Percentiles rank a stretch among this genome's conserved stretches.
phyloP scores from a whole-genome alignment of 108 stramenopile species.

The Pseudonitzschia pungens region DNA sequence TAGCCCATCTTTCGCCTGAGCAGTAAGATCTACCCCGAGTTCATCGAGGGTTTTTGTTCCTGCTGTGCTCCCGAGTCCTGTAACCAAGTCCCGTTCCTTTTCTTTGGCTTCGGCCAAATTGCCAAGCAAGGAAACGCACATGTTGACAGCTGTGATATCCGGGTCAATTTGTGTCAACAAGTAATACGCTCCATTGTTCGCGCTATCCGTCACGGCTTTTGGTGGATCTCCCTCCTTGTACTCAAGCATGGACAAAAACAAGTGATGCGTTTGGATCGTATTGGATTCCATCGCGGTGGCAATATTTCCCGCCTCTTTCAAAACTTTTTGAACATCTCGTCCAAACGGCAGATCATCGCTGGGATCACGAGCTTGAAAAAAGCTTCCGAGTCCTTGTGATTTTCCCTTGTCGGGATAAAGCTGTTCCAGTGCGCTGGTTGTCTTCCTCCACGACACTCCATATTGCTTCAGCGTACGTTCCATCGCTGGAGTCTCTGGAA shows the following conservation, averaged over 20 bases:
- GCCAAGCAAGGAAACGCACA: conserved; percentile 63
- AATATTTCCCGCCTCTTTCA: conserved; percentile 38
- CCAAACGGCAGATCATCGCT: conserved; percentile 56
- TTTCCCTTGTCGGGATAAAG: conserved; percentile 30
- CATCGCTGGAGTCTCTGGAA: conserved; percentile 40
- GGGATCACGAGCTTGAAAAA: conserved; percentile 35
- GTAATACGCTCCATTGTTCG: conserved; percentile 45
- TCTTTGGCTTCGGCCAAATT: conserved; percentile 47
- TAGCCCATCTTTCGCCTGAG: conserved; percentile 56
- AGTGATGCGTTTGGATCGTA: conserved; percentile 51
- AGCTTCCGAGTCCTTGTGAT: conserved; percentile 14
- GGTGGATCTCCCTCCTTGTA: conserved; percentile 41
- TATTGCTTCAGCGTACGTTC: conserved; percentile 49
- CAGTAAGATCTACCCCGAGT: conserved; percentile 68
- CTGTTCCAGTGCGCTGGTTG: conserved; percentile 21
- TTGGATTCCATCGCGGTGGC: conserved; percentile 49
- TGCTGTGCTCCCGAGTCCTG: conserved; percentile 35
- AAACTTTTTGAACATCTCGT: conserved; percentile 33
- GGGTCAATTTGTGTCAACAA: conserved; percentile 62
- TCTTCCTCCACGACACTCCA: conserved; percentile 41
- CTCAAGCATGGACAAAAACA: conserved; percentile 58
- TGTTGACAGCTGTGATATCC: conserved; percentile 50
- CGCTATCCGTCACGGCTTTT: conserved; percentile 32
- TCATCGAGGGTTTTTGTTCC: conserved; percentile 66
- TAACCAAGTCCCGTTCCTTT: conserved; percentile 53